These are phyloP conservation scores for Thyridium curvatum DNA, from an alignment of 2,329 filamentous ascomycete species.

Conservation along the genomic window DNA sequence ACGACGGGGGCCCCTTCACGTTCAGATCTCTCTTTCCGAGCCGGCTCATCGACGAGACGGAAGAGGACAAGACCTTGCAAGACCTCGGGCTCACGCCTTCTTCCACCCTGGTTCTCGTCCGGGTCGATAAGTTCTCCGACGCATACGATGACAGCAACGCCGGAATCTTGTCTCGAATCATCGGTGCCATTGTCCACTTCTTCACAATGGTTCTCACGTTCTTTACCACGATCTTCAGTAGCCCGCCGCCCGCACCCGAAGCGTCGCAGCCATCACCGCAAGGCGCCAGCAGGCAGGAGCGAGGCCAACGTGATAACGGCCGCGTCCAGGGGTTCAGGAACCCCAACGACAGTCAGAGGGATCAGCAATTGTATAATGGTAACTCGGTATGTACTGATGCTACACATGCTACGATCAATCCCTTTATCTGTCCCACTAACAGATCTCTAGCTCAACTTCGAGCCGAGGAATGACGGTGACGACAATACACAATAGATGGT, in stretches of 20 bases:
- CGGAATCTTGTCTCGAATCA: constrained; percentile 25
- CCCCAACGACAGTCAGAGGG: constrained; percentile 43
- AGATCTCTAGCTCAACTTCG: constrained; percentile 54
- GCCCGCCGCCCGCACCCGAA: constrained; percentile 5
- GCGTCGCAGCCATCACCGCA: constrained; percentile 7
- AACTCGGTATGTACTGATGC: constrained; percentile 62
- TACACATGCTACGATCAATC: background rate
- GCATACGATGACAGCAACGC: constrained; percentile 29
- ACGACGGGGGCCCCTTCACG: constrained; percentile 59
- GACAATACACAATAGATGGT: constrained; percentile 20
- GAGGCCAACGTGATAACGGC: constrained; percentile 12
- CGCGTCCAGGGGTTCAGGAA: constrained; percentile 45
- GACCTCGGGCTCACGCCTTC: constrained; percentile 71
- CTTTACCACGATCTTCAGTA: constrained; percentile 16
- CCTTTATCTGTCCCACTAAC: constrained; percentile 17
- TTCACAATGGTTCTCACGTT: constrained; percentile 19
- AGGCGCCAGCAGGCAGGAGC: constrained; percentile 10
- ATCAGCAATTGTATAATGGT: constrained; percentile 81
- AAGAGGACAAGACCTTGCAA: constrained; percentile 63
- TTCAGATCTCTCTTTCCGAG: constrained; percentile 80
- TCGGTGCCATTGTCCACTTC: constrained; percentile 19
- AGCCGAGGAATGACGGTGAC: constrained; percentile 57
- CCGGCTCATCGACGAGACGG: constrained; percentile 63
- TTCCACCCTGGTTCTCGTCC: constrained; percentile 76
- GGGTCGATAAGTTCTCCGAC: constrained; percentile 44